A percentile compares a stretch with the other conserved stretches of the same genome.
These are phyloP conservation scores for Mycosphaerella sp. DNA, from an alignment of 2,329 filamentous ascomycete genomes.

Conservation along the genomic window DNA sequence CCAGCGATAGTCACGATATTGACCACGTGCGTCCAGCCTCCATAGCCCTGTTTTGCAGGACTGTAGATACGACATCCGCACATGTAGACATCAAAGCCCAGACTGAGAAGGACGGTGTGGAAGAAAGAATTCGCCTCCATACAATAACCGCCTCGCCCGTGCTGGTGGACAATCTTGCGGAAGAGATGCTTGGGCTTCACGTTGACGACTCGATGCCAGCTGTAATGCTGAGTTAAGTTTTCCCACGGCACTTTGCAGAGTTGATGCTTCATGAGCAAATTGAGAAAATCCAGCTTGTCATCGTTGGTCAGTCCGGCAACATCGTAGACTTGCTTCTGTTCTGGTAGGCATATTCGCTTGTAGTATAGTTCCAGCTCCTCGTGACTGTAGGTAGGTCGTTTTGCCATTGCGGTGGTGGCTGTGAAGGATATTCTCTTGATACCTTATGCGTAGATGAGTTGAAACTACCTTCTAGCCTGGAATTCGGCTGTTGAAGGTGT, in stretches of 20 bases:
- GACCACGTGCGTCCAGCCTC: slow-evolving; percentile 39
- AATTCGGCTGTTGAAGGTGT: no score
- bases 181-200: slow-evolving; percentile 47
- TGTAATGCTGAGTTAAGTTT: slow-evolving; percentile 52
- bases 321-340: slow-evolving; percentile 17
- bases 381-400: slow-evolving; percentile 14
- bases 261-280: slow-evolving; percentile 34
- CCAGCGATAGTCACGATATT: slow-evolving; percentile 36
- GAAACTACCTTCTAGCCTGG: neutral
- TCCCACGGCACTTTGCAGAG: slow-evolving; percentile 51
- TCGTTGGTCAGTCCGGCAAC: slow-evolving; percentile 17
- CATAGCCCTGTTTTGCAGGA: slow-evolving; percentile 9
- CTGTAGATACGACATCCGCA: slow-evolving; percentile 37
- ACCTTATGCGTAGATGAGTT: neutral
- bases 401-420: slow-evolving; percentile 1
- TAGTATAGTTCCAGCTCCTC: slow-evolving; percentile 26
- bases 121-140: slow-evolving; percentile 54
- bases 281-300: slow-evolving; percentile 23
- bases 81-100: slow-evolving; percentile 45
- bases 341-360: slow-evolving; percentile 26
- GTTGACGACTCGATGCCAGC: slow-evolving; percentile 43
- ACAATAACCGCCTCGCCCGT: slow-evolving; percentile 44
- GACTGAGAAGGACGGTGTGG: slow-evolving; percentile 45
- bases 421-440: neutral
- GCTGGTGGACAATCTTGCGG: slow-evolving; percentile 45